A percentile compares a stretch with the other conserved stretches of the same genome.
Conservation (phyloP, 1,284 basidiomycete species). For the Boletus sp. region DNA sequence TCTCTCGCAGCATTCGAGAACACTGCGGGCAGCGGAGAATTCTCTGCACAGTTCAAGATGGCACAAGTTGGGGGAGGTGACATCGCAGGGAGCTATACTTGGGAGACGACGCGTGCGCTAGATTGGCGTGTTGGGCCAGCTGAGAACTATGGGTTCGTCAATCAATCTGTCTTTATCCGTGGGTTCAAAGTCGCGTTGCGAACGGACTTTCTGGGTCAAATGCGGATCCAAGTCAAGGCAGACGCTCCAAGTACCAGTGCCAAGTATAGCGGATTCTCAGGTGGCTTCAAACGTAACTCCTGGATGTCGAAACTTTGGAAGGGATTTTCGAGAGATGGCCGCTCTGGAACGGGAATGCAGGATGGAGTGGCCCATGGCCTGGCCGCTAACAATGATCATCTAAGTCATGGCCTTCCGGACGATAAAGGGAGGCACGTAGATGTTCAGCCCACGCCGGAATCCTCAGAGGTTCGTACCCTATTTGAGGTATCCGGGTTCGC, state of each 20-base stretch:
- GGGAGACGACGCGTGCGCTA: conserved; percentile 10
- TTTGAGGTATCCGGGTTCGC: background rate
- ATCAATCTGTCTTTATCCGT: conserved; percentile 19
- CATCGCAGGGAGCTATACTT: conserved; percentile 6
- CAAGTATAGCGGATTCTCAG: background rate
- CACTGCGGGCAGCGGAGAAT: background rate
- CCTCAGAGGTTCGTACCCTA: background rate
- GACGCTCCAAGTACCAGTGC: background rate
- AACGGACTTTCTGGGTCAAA: background rate
- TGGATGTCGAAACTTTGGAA: conserved; percentile 3
- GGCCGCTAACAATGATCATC: background rate
- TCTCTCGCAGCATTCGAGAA: conserved; percentile 20
- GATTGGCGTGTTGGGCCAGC: conserved; percentile 17
- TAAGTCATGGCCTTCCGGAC: background rate
- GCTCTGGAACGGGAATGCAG: background rate
- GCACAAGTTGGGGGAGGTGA: conserved; percentile 1
- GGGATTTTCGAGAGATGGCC: background rate
- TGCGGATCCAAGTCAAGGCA: conserved; percentile 4
- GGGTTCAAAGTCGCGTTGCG: conserved; percentile 18
- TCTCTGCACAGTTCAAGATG: conserved; percentile 13
- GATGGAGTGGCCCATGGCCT: background rate
- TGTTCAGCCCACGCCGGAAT: background rate
- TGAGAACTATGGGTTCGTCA: conserved; percentile 3
- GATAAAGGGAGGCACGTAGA: background rate
- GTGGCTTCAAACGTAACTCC: background rate